Percentiles rank a stretch among this genome's conserved stretches.
Evolutionary conservation across 164 flowering plant species (phyloP).

Genomic region (Kalanchoe fedtschenkoi): DNA sequence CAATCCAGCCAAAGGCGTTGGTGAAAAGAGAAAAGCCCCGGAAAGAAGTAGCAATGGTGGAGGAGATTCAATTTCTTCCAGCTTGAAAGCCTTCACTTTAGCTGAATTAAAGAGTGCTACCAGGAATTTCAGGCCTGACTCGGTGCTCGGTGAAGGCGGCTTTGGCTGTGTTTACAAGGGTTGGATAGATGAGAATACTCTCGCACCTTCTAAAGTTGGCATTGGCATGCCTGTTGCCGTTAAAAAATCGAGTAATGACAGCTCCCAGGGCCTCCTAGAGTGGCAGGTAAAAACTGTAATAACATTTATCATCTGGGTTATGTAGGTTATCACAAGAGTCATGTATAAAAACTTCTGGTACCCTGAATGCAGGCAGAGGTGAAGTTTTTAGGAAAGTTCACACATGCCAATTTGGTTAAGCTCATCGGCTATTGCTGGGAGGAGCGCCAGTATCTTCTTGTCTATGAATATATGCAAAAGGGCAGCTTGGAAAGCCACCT

Average conservation of each 20-base stretch:
- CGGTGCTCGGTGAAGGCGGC: conserved; percentile 49
- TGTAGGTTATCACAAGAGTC: too few species aligned
- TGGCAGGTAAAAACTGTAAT: conserved; percentile 51
- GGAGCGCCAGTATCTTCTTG: conserved; percentile 5
- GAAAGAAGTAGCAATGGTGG: background rate
- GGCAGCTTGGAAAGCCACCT: conserved; percentile 10
- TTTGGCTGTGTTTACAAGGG: conserved; percentile 49
- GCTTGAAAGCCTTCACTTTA: conserved; percentile 19
- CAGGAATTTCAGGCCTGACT: conserved; percentile 40
- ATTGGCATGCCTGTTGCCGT: conserved; percentile 48
- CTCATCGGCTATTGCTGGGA: conserved; percentile 8
- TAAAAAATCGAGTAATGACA: conserved; percentile 39
- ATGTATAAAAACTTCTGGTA: too few species aligned
- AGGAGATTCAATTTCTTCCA: background rate
- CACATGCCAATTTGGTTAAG: conserved; percentile 1
- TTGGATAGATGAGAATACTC: too few species aligned
- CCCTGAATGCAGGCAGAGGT: conserved; percentile 3
- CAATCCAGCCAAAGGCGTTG: background rate
- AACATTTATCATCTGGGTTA: too few species aligned
- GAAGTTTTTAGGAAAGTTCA: background rate
- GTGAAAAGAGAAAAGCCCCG: background rate
- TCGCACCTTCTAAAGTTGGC: conserved; percentile 33
- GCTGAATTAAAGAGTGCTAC: conserved; percentile 42
- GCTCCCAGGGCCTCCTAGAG: conserved; percentile 39
- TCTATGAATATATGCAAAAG: conserved; percentile 8